Conservation (phyloP, 1,139 yeast genomes). For the Saccharomyces pastorianus region DNA sequence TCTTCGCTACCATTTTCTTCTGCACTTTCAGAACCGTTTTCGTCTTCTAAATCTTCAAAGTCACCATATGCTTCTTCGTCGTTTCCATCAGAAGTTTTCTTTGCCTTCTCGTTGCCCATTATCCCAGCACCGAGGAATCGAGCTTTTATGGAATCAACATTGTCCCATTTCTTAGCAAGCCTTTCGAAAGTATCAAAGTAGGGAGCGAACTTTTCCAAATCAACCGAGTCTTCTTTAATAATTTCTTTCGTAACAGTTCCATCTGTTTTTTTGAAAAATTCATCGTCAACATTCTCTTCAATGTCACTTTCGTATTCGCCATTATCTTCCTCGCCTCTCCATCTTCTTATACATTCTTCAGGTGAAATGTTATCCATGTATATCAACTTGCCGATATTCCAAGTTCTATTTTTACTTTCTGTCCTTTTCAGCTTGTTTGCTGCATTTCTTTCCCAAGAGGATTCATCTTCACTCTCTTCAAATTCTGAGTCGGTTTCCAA, state of each 20-base stretch:
- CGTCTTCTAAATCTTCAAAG: slow-evolving; percentile 66
- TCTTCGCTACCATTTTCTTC: slow-evolving; percentile 25
- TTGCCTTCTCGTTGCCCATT: slow-evolving; percentile 30
- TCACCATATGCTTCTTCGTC: slow-evolving; percentile 63
- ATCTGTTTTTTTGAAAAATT: slow-evolving; percentile 53
- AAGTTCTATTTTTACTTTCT: slow-evolving; percentile 36
- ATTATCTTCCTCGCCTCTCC: slow-evolving; percentile 52
- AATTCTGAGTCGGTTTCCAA: slow-evolving; percentile 40
- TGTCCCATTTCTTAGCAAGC: slow-evolving; percentile 47
- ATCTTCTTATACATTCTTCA: slow-evolving; percentile 62
- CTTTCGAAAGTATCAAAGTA: slow-evolving; percentile 43
- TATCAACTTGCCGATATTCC: slow-evolving; percentile 76
- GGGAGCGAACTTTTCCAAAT: slow-evolving; percentile 32
- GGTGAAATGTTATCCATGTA: slow-evolving; percentile 75
- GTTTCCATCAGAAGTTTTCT: slow-evolving; percentile 35
- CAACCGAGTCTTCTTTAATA: slow-evolving; percentile 18
- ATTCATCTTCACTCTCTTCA: slow-evolving; percentile 38
- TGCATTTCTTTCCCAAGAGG: slow-evolving; percentile 38
- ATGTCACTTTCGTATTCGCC: slow-evolving; percentile 38
- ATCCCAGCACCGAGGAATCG: slow-evolving; percentile 68
- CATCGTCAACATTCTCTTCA: slow-evolving; percentile 47
- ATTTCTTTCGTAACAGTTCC: slow-evolving; percentile 18
- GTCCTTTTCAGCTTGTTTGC: slow-evolving; percentile 44
- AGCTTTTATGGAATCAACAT: slow-evolving; percentile 38
- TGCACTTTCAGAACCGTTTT: slow-evolving; percentile 18